Base-by-base conservation (phyloP, 1,139 yeast species). In the Ogataea hybrid region DNA sequence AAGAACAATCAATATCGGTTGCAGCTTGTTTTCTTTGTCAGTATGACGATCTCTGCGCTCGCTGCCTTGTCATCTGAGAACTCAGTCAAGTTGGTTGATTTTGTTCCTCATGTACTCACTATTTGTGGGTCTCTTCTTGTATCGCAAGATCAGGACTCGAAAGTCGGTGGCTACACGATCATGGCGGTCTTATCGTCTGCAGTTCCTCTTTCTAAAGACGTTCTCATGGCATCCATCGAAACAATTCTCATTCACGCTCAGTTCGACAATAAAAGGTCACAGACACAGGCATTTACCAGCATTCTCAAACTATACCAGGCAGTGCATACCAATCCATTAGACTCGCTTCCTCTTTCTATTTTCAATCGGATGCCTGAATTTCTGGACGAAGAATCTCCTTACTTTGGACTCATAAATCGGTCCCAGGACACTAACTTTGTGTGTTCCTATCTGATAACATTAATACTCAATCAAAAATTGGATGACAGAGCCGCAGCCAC, bases 101-200 rank as follows among this genome's bases (percentile, higher is more conserved):
- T 71, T 28, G 68, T 79, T 40, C 86, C 89, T 1, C 56, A 72
- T 9, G 63, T 80, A n/a, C 67, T 84, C 47, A 83, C 77, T 64
- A 62, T 73, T 35, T 65, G 79, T 50, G 81, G 90, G 51, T 58
- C 70, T 39, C 63, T 83, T 42, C 63, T 82, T 44, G 68, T 70
- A 10, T 65, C 79, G 2, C 54, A 69, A 36, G 71, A 74, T 25
- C 68, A 75, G 28, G 95, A 88, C 56, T 74, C 84, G 38, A 94
- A 84, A 59, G 74, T 87, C 50, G 83, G 96, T 23, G 88, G 92
- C 3, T 92, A 85, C 60, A 85, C 95, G 42, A 70, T 89, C 11
- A 61, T 90, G 27, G 77, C 94, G 0, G 96, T 92, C 2, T 69
- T 90, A 40, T 76, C 84, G 3, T 74, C 94, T 2, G 81, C 92